Evolutionary conservation across 805 yeast genomes (phyloP).

Genomic region (Metschnikowia santaceciliae): DNA sequence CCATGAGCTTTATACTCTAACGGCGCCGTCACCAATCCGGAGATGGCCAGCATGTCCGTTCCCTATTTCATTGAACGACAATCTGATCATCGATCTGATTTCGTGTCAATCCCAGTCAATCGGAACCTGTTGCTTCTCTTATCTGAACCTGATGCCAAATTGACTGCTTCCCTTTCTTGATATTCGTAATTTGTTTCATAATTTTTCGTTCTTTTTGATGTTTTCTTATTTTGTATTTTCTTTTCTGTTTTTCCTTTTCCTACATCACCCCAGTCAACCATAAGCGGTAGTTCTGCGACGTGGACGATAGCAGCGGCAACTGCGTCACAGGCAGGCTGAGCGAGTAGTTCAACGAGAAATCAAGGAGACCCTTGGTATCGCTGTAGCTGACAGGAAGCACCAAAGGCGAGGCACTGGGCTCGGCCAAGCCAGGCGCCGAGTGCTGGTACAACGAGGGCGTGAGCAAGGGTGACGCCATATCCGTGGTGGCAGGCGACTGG

Average conservation of each 20-base stretch:
- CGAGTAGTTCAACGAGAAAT: slow-evolving; percentile 34
- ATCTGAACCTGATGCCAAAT: neutral
- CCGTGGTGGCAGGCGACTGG: slow-evolving; percentile 16
- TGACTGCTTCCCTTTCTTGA: neutral
- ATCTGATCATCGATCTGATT: too few species aligned
- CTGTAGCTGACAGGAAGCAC: slow-evolving; percentile 18
- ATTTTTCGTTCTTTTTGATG: neutral
- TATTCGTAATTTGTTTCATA: neutral
- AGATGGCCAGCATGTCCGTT: neutral
- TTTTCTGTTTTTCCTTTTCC: neutral
- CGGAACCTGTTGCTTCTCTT: too few species aligned
- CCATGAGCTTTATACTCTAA: neutral
- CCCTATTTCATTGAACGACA: neutral
- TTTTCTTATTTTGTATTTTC: neutral
- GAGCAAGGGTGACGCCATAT: slow-evolving; percentile 36
- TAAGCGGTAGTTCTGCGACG: slow-evolving; percentile 37
- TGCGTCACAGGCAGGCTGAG: slow-evolving; percentile 17
- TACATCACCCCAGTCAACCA: slow-evolving; percentile 31
- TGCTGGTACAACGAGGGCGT: slow-evolving; percentile 33
- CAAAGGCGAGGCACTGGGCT: slow-evolving; percentile 22
- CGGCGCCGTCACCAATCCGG: neutral
- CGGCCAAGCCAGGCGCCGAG: slow-evolving; percentile 12
- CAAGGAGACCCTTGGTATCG: slow-evolving; percentile 21
- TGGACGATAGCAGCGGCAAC: slow-evolving; percentile 20
- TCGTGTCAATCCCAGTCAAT: too few species aligned